A percentile compares a stretch with the other conserved stretches of the same genome.
Conservation (phyloP, 305 asterid species). For the Fraxinus dipetala region DNA sequence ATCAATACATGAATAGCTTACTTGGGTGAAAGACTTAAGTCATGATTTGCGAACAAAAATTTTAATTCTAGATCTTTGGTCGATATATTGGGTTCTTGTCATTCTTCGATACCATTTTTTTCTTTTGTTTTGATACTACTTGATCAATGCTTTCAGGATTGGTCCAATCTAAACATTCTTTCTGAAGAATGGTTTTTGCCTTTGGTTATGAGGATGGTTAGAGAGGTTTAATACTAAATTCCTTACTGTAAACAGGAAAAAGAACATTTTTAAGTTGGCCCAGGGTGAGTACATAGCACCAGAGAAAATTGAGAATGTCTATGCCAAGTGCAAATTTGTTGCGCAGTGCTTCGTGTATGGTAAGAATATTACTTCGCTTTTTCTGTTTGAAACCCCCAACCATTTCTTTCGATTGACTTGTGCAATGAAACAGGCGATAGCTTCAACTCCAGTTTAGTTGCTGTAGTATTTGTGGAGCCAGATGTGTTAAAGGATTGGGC, state of each 20-base stretch:
- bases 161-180: constrained; percentile 1
- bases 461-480: constrained; percentile 80
- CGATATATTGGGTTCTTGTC: neutral
- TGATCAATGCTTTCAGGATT: neutral
- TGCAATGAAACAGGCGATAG: constrained; percentile 67
- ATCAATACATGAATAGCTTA: neutral
- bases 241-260: constrained; percentile 62
- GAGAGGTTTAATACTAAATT: constrained; percentile 20
- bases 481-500: constrained; percentile 89
- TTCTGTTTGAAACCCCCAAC: constrained; percentile 13
- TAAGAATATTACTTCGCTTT: constrained; percentile 33
- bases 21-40: neutral
- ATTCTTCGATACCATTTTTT: neutral
- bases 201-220: neutral
- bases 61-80: neutral
- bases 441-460: constrained; percentile 82
- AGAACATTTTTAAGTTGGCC: constrained; percentile 93
- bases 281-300: constrained; percentile 99
- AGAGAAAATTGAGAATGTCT: constrained; percentile 93
- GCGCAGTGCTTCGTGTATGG: constrained; percentile 93
- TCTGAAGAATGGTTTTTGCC: neutral
- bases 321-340: constrained; percentile 86
- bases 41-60: neutral
- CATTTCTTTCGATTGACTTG: constrained; percentile 27
- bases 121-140: neutral